These are phyloP conservation scores for Collybia sp. DNA, from an alignment of 768 basidiomycete species.

Conservation along the genomic window DNA sequence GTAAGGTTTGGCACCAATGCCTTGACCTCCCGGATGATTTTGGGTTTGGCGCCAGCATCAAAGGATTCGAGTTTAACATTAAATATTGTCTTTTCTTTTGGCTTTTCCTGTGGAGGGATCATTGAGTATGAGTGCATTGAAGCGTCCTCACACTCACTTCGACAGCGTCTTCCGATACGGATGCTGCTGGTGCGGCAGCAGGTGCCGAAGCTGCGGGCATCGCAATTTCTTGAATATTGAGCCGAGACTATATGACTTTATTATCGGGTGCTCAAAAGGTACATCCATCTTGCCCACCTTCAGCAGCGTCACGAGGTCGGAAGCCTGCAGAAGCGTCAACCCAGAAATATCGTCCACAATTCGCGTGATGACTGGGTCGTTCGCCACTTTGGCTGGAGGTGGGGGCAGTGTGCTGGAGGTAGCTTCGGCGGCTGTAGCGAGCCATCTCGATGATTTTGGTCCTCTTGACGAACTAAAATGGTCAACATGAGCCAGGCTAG, in stretches of 20 bases:
- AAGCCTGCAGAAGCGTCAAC: conserved; percentile 88
- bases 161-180: conserved; percentile 57
- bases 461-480: conserved; percentile 29
- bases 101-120: conserved; percentile 63
- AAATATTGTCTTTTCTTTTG: conserved; percentile 98
- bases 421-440: conserved; percentile 44
- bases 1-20: conserved; percentile 93
- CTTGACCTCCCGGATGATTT: conserved; percentile 98
- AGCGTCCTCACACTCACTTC: conserved; percentile 42
- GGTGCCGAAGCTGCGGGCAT: conserved; percentile 75
- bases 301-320: conserved; percentile 86
- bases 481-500: conserved; percentile 5
- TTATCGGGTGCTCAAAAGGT: not conserved
- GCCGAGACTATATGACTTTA: conserved; percentile 52
- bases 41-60: conserved; percentile 87
- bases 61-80: conserved; percentile 94
- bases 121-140: no score
- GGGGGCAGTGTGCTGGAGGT: conserved; percentile 37
- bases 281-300: conserved; percentile 52
- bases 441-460: conserved; percentile 42
- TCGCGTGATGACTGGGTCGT: conserved; percentile 65
- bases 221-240: conserved; percentile 98
- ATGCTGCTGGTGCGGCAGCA: conserved; percentile 49
- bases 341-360: conserved; percentile 93
- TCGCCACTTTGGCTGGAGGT: conserved; percentile 28